Evolutionary conservation across 2,329 filamentous ascomycete genomes (phyloP).

Genomic region (Neopestalotiopsis rosae): DNA sequence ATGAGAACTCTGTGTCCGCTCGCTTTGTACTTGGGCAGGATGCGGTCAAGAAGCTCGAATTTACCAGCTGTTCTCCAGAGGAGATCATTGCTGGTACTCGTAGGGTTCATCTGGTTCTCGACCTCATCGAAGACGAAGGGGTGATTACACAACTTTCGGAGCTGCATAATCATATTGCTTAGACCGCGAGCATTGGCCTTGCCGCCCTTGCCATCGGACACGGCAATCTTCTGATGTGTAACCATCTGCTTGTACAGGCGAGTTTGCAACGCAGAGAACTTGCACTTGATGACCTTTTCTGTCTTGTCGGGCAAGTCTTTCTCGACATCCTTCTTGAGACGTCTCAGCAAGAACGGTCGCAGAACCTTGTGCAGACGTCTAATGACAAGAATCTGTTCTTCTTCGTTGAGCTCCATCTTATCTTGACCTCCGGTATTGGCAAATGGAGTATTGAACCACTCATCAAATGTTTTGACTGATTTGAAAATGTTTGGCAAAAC

Average conservation of each 20-base stretch:
- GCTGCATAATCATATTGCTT: constrained; percentile 99
- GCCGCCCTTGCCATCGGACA: constrained; percentile 93
- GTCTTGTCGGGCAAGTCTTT: constrained; percentile 99
- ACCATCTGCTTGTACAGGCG: constrained; percentile 98
- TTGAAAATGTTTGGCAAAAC: constrained; percentile 99
- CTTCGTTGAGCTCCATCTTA: constrained; percentile 98
- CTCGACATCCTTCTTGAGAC: constrained; percentile 99
- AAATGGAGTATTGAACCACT: constrained; percentile 99
- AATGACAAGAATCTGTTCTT: constrained; percentile 98
- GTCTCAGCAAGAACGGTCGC: constrained; percentile 93
- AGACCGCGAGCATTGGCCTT: constrained; percentile 93
- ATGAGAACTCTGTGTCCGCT: constrained; percentile 95
- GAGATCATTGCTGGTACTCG: constrained; percentile 85
- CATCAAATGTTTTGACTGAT: constrained; percentile 97
- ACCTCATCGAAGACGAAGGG: constrained; percentile 98
- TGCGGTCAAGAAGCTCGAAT: constrained; percentile 91
- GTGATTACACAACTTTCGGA: constrained; percentile 98
- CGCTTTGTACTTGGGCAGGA: constrained; percentile 90
- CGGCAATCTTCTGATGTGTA: constrained; percentile 90
- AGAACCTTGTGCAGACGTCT: constrained; percentile 97
- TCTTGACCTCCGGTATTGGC: constrained; percentile 98
- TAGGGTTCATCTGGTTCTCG: constrained; percentile 96
- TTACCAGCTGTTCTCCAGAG: constrained; percentile 97
- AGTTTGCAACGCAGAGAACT: constrained; percentile 91
- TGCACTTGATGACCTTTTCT: constrained; percentile 98